phyloP scores from a whole-genome alignment of 2,329 filamentous ascomycete species.

The Exophiala sideris region DNA sequence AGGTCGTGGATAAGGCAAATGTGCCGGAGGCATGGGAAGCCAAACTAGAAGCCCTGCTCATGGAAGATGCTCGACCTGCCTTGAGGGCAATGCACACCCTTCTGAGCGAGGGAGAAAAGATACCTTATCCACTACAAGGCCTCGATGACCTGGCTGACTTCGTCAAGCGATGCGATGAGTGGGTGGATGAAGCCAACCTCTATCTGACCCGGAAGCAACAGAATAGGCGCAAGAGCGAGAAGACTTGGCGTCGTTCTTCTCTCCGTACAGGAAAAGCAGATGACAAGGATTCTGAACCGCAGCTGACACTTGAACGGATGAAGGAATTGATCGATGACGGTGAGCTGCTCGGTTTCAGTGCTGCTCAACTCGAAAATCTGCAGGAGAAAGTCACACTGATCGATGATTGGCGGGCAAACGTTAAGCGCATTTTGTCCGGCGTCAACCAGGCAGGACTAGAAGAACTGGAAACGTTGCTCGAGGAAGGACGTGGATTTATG shows the following conservation, averaged over 20 bases:
- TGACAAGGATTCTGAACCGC: constrained; percentile 76
- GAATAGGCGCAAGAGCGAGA: constrained; percentile 92
- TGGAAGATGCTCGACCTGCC: constrained; percentile 78
- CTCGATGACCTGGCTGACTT: constrained; percentile 79
- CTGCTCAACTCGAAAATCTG: constrained; percentile 80
- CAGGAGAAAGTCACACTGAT: constrained; percentile 83
- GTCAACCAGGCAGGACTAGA: constrained; percentile 61
- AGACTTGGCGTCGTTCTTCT: constrained; percentile 69
- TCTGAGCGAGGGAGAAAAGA: constrained; percentile 90
- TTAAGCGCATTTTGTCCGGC: constrained; percentile 66
- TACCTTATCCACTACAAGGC: constrained; percentile 82
- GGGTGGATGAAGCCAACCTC: constrained; percentile 94
- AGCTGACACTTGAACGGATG: constrained; percentile 78
- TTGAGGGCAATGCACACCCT: constrained; percentile 81
- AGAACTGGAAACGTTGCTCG: constrained; percentile 86
- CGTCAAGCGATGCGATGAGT: constrained; percentile 94
- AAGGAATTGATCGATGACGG: constrained; percentile 78
- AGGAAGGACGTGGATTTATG: constrained; percentile 83
- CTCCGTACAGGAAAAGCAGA: constrained; percentile 78
- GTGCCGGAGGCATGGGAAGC: constrained; percentile 86
- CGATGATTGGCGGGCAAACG: constrained; percentile 76
- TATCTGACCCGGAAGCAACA: constrained; percentile 98
- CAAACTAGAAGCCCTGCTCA: constrained; percentile 79
- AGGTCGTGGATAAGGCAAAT: constrained; percentile 79
- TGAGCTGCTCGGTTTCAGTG: constrained; percentile 86